phyloP scores from a whole-genome alignment of 345 rosid species.

The Salix suchowensis region DNA sequence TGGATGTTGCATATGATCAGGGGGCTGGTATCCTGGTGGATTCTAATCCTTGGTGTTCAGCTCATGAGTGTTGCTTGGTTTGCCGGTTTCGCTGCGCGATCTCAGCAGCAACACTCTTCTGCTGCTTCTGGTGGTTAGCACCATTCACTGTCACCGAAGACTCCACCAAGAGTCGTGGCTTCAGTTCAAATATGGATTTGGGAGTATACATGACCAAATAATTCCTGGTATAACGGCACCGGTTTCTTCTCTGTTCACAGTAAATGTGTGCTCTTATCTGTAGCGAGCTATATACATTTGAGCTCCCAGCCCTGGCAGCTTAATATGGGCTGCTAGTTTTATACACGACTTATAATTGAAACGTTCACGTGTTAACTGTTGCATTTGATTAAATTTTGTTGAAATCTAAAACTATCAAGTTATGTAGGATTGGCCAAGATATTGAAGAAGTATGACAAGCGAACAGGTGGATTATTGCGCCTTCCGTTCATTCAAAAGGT shows the following conservation, averaged over 20 bases:
- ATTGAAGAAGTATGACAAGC: no score
- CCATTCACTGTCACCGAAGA: background rate
- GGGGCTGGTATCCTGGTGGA: constrained; percentile 93
- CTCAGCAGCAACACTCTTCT: constrained; percentile 20
- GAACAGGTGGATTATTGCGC: no score
- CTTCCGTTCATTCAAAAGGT: no score
- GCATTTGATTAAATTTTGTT: no score
- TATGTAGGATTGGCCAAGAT: no score
- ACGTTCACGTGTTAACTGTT: no score
- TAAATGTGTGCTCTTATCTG: background rate
- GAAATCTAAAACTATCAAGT: no score
- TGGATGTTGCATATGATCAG: constrained; percentile 77
- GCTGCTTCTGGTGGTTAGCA: constrained; percentile 30
- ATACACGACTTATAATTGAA: no score
- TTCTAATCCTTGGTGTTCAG: constrained; percentile 78
- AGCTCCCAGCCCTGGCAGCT: no score
- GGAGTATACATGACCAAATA: background rate
- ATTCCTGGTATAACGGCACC: background rate
- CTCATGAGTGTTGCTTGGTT: constrained; percentile 98
- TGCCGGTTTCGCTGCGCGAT: constrained; percentile 62
- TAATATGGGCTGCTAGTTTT: no score
- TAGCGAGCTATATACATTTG: background rate
- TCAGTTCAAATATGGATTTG: background rate
- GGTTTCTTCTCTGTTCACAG: background rate
- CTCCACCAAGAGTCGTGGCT: constrained; percentile 4